Evolutionary conservation across 2,329 filamentous ascomycete species (phyloP), one percentile per base, ranked within the genome.

Genomic region (Talaromyces sp.): DNA sequence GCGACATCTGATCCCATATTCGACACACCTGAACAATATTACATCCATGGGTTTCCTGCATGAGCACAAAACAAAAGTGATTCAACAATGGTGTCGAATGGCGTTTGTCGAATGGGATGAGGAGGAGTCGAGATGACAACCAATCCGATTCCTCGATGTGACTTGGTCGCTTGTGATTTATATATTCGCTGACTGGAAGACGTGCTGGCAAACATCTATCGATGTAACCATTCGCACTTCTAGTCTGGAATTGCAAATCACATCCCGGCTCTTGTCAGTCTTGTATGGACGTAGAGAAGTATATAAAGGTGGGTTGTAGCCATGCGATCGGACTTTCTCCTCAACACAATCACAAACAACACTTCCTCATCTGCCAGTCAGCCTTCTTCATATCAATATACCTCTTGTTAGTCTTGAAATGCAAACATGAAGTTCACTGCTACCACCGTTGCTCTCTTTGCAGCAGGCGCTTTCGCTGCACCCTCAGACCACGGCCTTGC

Each of bases 401-500:
- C 17, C 10, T 53, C 15, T 31, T 31, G 27, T n/a, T 10, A 43
- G 15, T n/a, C 22, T 25, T 51, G 13, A 29, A 43, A 45, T 29
- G 29, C 19, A 34, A 60, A 22, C 22, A 66, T 66, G 65, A 66
- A 63, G 60, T 61, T 67, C 49, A 66, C 66, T 34, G 29, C 63
- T 36, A 15, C 63, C n/a, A 19, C 38, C 51, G 13, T 62, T 64
- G 62, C 66, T 49, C 56, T 49, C n/a, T 61, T 67, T 5, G 64
- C 58, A 27, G 58, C 40, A 13, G 58, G 64, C 34, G 64, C 59
- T 25, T 58, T 65, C 13, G 64, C 64, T 61, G 58, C 49, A 22
- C 51, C 58, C 11, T 45, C 49, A 29, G 54, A 47, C 34, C 65
- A 36, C 17, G 65, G 60, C 25, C 31, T 66, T 47, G 51, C 60